Evolutionary conservation across 768 basidiomycete genomes (phyloP), one percentile per base, ranked within the genome.

Genomic region (Lactarius vividus): DNA sequence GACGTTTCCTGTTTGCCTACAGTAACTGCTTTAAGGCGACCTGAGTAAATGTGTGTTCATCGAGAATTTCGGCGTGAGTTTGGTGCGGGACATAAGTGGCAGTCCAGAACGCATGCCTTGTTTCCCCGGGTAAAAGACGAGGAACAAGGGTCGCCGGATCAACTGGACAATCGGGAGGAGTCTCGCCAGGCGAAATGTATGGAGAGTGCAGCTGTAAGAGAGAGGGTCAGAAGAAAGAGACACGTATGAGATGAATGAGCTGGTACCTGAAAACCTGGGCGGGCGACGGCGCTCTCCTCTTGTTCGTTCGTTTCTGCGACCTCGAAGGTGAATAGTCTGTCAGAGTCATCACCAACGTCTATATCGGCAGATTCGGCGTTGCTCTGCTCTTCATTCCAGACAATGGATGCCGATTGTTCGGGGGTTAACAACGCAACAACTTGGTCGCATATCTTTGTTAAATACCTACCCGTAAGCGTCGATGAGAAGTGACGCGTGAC

Each of bases 291-390:
- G 1, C 77, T 76, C 67, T 86, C 86, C 60, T 84, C 83, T 69
- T 86, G 82, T 57, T 85, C 83, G 26, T 79, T 79, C 7, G 80
- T 85, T 72, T 86, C 83, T 0, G 78, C 73, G 2, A 86, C 85
- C 59, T 83, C 80, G 58, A 84, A 87, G 0, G 78, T 79, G 70
- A 82, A 83, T 62, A 87, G 74, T 13, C 85, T 76, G 40, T 83
- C 83, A 6, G 72, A 75, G 20, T 78, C 77, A 10, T 78, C 77
- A 7, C 79, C 78, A 11, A 82, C 76, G 0, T 78, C 80, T 9
- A 81, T 73, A 1, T 78, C 79, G 13, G 73, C 33, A 20, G 72
- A 67, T 0, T 65, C 63, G 26, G 69, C 59, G 35, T 71, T 59
- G 1, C 69, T 69, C 10, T 76, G 57, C 2, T 78, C 75, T 5